phyloP scores from a whole-genome alignment of 768 basidiomycete genomes.

The Russula dissimulans region DNA sequence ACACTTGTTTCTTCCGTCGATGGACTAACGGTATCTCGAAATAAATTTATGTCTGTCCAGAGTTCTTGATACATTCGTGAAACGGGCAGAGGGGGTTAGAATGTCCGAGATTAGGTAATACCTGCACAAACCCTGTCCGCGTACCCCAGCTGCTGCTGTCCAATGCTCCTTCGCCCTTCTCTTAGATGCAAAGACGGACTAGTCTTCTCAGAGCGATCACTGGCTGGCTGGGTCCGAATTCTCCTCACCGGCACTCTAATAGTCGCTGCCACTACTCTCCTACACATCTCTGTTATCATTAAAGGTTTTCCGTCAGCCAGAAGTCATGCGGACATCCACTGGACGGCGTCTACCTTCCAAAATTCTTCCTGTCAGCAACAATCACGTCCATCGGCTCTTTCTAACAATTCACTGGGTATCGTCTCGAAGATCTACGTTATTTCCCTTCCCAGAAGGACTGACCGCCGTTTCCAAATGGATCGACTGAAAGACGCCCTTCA shows the following conservation, averaged over 20 bases:
- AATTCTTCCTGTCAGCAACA: neutral
- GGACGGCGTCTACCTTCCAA: neutral
- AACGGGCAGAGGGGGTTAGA: too few relatives aligned
- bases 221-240: neutral
- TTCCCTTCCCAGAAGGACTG: slow-evolving; percentile 46
- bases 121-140: too few relatives aligned
- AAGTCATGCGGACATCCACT: neutral
- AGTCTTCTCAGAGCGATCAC: neutral
- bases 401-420: slow-evolving; percentile 27
- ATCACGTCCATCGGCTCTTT: neutral
- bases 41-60: too few relatives aligned
- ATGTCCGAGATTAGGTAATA: neutral
- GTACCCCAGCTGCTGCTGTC: too few relatives aligned
- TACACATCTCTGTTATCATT: neutral
- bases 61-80: too few relatives aligned
- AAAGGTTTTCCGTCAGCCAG: neutral
- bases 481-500: slow-evolving; percentile 36
- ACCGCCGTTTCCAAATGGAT: slow-evolving; percentile 53
- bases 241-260: neutral
- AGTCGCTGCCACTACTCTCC: neutral
- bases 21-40: too few relatives aligned
- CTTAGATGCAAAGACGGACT: neutral
- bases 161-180: neutral
- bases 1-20: too few relatives aligned
- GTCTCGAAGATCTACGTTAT: slow-evolving; percentile 44